Percentiles rank a stretch among this genome's conserved stretches.
These are phyloP conservation scores for Cladosporium sp. DNA, from an alignment of 2,329 filamentous ascomycete genomes.

Conservation along the genomic window DNA sequence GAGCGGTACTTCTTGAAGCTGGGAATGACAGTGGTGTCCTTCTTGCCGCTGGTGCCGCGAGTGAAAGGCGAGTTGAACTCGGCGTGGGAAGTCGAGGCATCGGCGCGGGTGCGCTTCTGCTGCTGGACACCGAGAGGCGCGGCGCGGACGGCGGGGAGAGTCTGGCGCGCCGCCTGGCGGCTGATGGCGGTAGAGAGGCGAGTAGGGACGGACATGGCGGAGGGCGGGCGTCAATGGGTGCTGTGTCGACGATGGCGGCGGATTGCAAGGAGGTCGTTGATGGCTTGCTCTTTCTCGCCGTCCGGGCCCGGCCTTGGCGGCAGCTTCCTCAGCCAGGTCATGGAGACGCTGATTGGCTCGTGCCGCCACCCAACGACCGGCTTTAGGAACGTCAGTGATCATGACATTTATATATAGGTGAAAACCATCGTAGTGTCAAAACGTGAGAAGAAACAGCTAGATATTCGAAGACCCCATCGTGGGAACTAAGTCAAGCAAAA, in stretches of 20 bases:
- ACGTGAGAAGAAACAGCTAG: no score
- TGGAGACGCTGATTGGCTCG: background rate
- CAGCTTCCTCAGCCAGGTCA: background rate
- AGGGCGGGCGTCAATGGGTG: slow-evolving; percentile 17
- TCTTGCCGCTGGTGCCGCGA: slow-evolving; percentile 29
- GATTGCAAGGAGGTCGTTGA: slow-evolving; percentile 11
- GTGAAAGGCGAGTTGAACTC: slow-evolving; percentile 53
- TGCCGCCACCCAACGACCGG: background rate
- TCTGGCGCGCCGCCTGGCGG: slow-evolving; percentile 43
- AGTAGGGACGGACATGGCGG: slow-evolving; percentile 45
- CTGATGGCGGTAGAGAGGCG: slow-evolving; percentile 41
- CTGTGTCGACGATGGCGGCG: slow-evolving; percentile 10
- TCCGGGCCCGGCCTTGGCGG: background rate
- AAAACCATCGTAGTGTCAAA: no score
- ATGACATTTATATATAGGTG: no score
- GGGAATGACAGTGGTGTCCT: slow-evolving; percentile 66
- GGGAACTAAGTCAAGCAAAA: no score
- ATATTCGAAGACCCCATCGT: no score
- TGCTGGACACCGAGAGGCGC: slow-evolving; percentile 33
- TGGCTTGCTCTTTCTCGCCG: background rate
- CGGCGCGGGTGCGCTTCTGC: slow-evolving; percentile 38
- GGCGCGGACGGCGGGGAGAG: slow-evolving; percentile 41
- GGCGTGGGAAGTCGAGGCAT: slow-evolving; percentile 34
- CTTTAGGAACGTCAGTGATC: no score
- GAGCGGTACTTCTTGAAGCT: slow-evolving; percentile 84